Evolutionary conservation across 2,329 filamentous ascomycete genomes (phyloP).

Genomic region (Cercospora sp.): DNA sequence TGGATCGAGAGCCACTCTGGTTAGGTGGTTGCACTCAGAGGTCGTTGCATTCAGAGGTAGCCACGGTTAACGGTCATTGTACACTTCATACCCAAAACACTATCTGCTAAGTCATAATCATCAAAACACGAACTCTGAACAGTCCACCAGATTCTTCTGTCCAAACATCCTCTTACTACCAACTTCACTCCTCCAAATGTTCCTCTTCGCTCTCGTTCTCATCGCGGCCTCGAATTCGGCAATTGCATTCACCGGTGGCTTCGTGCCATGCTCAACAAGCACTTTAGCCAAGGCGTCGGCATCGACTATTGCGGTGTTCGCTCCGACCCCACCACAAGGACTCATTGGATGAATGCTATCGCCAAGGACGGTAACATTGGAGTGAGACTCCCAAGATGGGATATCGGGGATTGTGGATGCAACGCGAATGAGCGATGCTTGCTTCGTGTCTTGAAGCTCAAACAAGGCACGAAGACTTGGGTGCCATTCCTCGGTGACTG

Average conservation of each 20-base stretch:
- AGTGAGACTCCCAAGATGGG: constrained; percentile 37
- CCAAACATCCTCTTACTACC: constrained; percentile 33
- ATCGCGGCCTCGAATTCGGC: constrained; percentile 42
- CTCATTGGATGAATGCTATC: constrained; percentile 51
- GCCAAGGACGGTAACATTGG: constrained; percentile 46
- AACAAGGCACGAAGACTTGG: constrained; percentile 25
- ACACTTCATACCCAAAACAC: not conserved
- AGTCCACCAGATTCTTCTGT: constrained; percentile 27
- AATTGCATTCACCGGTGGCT: constrained; percentile 33
- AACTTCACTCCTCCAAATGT: constrained; percentile 30
- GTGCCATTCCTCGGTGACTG: constrained; percentile 28
- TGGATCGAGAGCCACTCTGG: too few species aligned
- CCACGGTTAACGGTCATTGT: not conserved
- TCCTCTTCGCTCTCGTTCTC: constrained; percentile 40
- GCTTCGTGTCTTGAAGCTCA: constrained; percentile 27
- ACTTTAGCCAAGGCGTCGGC: constrained; percentile 45
- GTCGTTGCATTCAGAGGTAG: too few species aligned
- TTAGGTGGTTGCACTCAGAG: too few species aligned
- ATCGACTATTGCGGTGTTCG: constrained; percentile 49
- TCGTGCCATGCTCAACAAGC: constrained; percentile 36
- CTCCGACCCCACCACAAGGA: constrained; percentile 49
- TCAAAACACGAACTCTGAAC: constrained; percentile 1
- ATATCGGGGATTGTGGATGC: constrained; percentile 39
- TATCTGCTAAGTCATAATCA: not conserved
- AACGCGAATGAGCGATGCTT: constrained; percentile 40